A percentile compares a stretch with the other conserved stretches of the same genome.
These are phyloP conservation scores for Thielaviopsis euricoi DNA, from an alignment of 2,329 filamentous ascomycete genomes.

Conservation along the genomic window DNA sequence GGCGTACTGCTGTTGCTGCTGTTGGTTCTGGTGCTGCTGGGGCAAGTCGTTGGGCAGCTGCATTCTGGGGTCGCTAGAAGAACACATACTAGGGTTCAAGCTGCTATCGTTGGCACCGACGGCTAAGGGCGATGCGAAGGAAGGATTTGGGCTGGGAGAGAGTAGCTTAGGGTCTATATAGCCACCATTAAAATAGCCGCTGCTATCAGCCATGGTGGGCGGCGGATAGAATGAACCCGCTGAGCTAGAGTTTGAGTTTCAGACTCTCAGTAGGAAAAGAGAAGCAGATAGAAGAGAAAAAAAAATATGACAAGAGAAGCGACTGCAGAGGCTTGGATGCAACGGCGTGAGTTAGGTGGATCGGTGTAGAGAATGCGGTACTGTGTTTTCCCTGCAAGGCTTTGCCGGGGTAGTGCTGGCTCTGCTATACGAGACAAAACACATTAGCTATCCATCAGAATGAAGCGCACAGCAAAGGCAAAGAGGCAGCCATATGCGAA, in stretches of 20 bases:
- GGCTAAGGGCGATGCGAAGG: background rate
- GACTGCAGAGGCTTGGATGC: background rate
- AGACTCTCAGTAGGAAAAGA: background rate
- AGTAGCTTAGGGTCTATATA: slow-evolving; percentile 1
- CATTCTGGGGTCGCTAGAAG: background rate
- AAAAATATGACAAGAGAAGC: background rate
- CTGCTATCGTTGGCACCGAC: background rate
- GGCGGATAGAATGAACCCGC: background rate
- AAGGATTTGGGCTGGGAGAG: background rate
- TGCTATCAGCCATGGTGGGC: background rate
- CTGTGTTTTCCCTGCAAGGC: background rate
- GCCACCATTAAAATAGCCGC: background rate
- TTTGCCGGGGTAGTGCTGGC: background rate
- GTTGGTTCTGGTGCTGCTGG: no score
- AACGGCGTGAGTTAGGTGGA: background rate
- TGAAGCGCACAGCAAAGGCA: background rate
- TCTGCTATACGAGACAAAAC: background rate
- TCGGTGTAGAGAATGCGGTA: background rate
- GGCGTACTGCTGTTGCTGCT: no score
- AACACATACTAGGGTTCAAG: background rate
- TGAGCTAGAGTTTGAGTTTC: background rate
- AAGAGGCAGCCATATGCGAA: background rate
- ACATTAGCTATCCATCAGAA: background rate
- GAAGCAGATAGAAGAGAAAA: background rate
- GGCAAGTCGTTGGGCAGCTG: background rate